Base-by-base conservation (phyloP, 768 basidiomycete species). In the Leccinum fibrillosum region DNA sequence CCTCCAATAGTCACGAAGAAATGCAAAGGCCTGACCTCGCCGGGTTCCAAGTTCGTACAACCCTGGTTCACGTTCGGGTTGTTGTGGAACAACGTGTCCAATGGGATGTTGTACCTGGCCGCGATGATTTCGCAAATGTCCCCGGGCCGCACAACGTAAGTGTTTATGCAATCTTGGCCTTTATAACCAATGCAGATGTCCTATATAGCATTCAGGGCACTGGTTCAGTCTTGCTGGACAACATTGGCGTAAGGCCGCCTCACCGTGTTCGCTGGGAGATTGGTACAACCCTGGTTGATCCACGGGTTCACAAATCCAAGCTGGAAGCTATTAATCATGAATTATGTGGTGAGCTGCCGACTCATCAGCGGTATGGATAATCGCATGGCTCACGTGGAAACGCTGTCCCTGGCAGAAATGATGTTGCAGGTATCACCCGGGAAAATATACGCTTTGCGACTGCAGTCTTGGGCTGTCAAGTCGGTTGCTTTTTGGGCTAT, bases 241-340 rank as follows among this genome's bases (percentile, higher is more conserved):
- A 47, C 21, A 21, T 13, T 5, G 42, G 25, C 11, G 10, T 12
- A 1, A 10, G 39, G 26, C 19, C 13, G 25, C 17, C 70, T 56
- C 53, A 80, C 82, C 32, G 32, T 12, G 12, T 12, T 5, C 12
- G 32, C 32, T 12, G 32, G 32, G 32, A 34, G 32, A 12, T 34
- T 34, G 4, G 5, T 34, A 12, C 32, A 34, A 12, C 4, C 4
- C 12, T 4, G 1, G 32, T 34, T 12, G 12, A 34, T 34, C 12
- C 32, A 34, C 89, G 90, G 39, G n/a, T 83, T 85, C 59, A 82
- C 80, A 39, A 75, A 56, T 23, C 80, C 79, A 58, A 89, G 80
- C 69, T 89, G 87, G 73, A 77, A 85, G 0, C 83, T 84, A 59
- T 50, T 35, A 25, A 12, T 39, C 10, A 21, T 17, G 19, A 30